Percentiles rank a stretch among this genome's conserved stretches.
phyloP scores from a whole-genome alignment of 2,329 filamentous ascomycete genomes.

The Neopestalotiopsis clavispora region DNA sequence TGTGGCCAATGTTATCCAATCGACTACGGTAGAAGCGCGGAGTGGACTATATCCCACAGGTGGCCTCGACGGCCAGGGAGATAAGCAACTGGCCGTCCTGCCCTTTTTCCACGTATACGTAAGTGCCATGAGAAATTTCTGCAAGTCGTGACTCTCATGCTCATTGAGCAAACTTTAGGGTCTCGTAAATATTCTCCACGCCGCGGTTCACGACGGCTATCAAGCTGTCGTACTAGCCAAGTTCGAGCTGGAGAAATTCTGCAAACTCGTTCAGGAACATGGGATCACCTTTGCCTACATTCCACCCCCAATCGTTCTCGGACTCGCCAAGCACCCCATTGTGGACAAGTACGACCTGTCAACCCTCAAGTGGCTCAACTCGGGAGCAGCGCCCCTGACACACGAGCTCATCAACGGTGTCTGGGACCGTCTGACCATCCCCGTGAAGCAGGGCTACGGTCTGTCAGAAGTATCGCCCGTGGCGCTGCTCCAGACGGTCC shows the following conservation, averaged over 20 bases:
- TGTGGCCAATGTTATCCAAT: slow-evolving; percentile 72
- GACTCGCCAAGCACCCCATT: slow-evolving; percentile 78
- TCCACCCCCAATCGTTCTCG: slow-evolving; percentile 82
- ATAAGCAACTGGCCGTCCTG: slow-evolving; percentile 77
- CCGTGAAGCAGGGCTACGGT: slow-evolving; percentile 92
- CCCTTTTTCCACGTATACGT: slow-evolving; percentile 95
- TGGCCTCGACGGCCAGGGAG: slow-evolving; percentile 64
- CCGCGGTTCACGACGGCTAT: slow-evolving; percentile 68
- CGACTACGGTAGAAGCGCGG: slow-evolving; percentile 55
- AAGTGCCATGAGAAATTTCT: slow-evolving; percentile 33
- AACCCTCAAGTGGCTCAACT: slow-evolving; percentile 82
- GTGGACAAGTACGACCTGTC: slow-evolving; percentile 83
- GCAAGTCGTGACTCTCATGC: not conserved
- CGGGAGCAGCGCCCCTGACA: slow-evolving; percentile 84
- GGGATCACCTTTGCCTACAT: slow-evolving; percentile 80
- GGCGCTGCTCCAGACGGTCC: slow-evolving; percentile 74
- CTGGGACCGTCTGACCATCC: slow-evolving; percentile 74
- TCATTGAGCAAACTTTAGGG: slow-evolving; percentile 44
- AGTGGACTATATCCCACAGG: slow-evolving; percentile 61
- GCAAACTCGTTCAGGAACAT: slow-evolving; percentile 75
- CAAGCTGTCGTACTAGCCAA: slow-evolving; percentile 74
- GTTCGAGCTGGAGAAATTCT: slow-evolving; percentile 84
- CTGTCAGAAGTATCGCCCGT: slow-evolving; percentile 85
- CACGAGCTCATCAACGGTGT: slow-evolving; percentile 78
- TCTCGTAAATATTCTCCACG: slow-evolving; percentile 73